A percentile compares a stretch with the other conserved stretches of the same genome.
Conservation (phyloP, 345 rosid genomes). For the Theobroma cacao region DNA sequence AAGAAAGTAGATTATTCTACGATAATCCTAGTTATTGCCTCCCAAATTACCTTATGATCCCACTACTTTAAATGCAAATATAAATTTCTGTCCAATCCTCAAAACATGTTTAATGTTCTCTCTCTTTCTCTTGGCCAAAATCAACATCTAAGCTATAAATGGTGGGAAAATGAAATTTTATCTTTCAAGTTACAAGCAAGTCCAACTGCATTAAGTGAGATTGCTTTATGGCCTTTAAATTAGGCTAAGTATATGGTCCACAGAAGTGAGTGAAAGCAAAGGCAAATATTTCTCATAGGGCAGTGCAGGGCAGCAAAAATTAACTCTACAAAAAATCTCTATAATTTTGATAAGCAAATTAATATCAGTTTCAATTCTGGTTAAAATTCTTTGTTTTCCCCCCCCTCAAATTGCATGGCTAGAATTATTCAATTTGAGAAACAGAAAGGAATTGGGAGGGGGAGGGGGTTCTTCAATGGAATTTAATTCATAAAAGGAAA, state of each 20-base stretch:
- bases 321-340: neutral
- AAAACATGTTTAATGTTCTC: neutral
- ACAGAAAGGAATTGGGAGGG: neutral
- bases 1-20: neutral
- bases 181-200: slow-evolving; percentile 7
- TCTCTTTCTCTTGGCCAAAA: slow-evolving; percentile 6
- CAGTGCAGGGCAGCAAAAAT: neutral
- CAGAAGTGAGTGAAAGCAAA: neutral
- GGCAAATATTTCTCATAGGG: neutral
- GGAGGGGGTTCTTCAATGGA: neutral
- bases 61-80: slow-evolving; percentile 35
- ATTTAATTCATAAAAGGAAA: neutral
- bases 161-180: slow-evolving; percentile 7
- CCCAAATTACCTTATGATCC: slow-evolving; percentile 18
- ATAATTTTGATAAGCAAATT: neutral
- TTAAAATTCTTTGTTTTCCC: neutral
- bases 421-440: neutral
- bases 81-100: neutral
- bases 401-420: neutral
- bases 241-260: slow-evolving; percentile 29
- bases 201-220: slow-evolving; percentile 25
- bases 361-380: neutral
- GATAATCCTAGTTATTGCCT: neutral
- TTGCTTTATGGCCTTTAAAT: slow-evolving; percentile 34
- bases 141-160: slow-evolving; percentile 19